Evolutionary conservation across 2,329 filamentous ascomycete species (phyloP), one percentile per base, ranked within the genome.

Genomic region (Thielaviopsis musarum): DNA sequence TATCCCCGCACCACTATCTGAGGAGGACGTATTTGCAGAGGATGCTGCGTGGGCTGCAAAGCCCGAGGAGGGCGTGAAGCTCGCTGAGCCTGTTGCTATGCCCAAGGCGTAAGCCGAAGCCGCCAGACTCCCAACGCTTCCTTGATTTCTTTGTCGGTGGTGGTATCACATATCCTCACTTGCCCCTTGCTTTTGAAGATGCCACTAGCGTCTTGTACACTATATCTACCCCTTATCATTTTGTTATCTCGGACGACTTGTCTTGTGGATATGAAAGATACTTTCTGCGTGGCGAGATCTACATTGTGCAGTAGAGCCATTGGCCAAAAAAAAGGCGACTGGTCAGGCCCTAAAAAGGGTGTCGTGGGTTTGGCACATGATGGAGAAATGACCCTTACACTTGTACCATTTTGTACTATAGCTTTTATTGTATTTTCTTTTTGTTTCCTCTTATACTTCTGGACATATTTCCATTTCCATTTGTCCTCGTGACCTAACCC

Each of bases 1-100:
- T 67, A 74, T 66, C n/a, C 78, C 78, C 1, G 65, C 65, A 21
- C 67, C 67, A 22, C 54, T 57, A 28, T 69, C 72, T 61, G 69
- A 70, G 19, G 69, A 69, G 30, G 62, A 67, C 34, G 61, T 66
- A 28, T 72, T 70, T 56, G 69, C 71, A 64, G 70, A 70, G n/a
- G 70, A 70, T 52, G 64, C 64, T 30, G 59, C 62, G 38, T 64
- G 63, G 49, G 57, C 54, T 49, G 62, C 54, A 12, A 54, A 57
- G 53, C 52, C 54, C 19, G 60, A 54, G 38, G 57, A 19, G 30
- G 59, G 62, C 56, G 59, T 53, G 53, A 34, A 61, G 52, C 49
- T 52, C 12, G 51, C 56, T 28, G 19, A 52, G 15, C 19, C 57
- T 26, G 49, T 15, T 22, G 52, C 59, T 21, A 17, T 30, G 5